A percentile compares a stretch with the other conserved stretches of the same genome.
Conservation (phyloP, 805 yeast species). For the Metschnikowia lochheadii region DNA sequence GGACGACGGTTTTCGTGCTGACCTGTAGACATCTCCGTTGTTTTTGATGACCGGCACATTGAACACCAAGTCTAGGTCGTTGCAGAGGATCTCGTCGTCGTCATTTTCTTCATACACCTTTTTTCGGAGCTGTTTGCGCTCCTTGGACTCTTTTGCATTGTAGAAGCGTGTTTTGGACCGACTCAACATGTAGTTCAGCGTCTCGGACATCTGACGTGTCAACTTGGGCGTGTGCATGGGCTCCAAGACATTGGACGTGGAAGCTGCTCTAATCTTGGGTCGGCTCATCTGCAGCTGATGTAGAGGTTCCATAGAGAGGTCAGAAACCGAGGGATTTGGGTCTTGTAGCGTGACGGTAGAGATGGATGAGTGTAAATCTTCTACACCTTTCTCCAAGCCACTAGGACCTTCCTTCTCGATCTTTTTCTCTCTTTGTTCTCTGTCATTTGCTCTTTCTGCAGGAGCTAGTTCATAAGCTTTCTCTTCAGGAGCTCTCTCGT, state of each 20-base stretch:
- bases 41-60: slow-evolving; percentile 41
- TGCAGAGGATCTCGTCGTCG: slow-evolving; percentile 34
- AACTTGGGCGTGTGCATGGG: slow-evolving; percentile 4
- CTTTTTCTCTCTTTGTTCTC: too few relatives aligned
- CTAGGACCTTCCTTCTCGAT: too few relatives aligned
- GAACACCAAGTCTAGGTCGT: slow-evolving; percentile 39
- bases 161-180: slow-evolving; percentile 35
- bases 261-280: slow-evolving; percentile 15
- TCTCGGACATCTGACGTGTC: slow-evolving; percentile 10
- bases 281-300: slow-evolving; percentile 3
- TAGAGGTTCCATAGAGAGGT: slow-evolving; percentile 1
- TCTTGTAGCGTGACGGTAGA: slow-evolving; percentile 20
- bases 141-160: slow-evolving; percentile 35
- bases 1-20: slow-evolving; percentile 12
- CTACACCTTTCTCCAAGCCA: background rate
- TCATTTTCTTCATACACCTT: slow-evolving; percentile 40
- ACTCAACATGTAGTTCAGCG: slow-evolving; percentile 21
- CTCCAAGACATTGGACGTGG: slow-evolving; percentile 14
- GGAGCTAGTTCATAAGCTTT: too few relatives aligned
- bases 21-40: slow-evolving; percentile 29
- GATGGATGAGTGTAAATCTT: slow-evolving; percentile 15
- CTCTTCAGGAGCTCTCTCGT: background rate
- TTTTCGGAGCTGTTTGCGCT: slow-evolving; percentile 34
- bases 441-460: too few relatives aligned
- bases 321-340: background rate